These are phyloP conservation scores for Colletotrichum musae DNA, from an alignment of 2,329 filamentous ascomycete genomes.

Conservation along the genomic window DNA sequence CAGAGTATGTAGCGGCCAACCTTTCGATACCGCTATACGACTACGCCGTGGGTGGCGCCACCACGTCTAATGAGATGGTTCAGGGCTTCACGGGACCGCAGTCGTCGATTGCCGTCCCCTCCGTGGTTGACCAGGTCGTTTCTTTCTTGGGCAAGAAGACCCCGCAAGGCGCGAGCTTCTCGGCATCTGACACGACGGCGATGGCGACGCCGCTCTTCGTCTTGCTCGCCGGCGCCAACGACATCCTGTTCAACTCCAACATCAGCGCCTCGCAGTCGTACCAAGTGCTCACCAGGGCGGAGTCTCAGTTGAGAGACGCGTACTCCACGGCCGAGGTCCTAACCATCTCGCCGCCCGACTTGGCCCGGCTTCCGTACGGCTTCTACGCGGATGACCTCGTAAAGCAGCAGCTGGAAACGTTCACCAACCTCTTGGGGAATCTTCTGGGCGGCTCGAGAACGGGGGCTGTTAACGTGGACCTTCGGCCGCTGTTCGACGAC, in stretches of 20 bases:
- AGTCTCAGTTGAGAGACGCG: neutral
- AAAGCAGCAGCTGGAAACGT: constrained; percentile 16
- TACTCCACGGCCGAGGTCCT: constrained; percentile 6
- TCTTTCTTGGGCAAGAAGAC: constrained; percentile 14
- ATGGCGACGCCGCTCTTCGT: constrained; percentile 22
- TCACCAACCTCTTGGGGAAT: constrained; percentile 4
- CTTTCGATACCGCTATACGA: constrained; percentile 38
- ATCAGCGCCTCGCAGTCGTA: constrained; percentile 35
- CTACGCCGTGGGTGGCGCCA: constrained; percentile 35
- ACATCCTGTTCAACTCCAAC: constrained; percentile 32
- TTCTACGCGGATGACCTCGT: constrained; percentile 5
- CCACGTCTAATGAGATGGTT: constrained; percentile 26
- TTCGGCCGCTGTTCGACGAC: constrained; percentile 27
- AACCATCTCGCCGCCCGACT: constrained; percentile 28
- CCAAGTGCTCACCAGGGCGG: constrained; percentile 1
- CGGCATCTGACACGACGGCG: constrained; percentile 4
- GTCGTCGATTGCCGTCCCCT: constrained; percentile 24
- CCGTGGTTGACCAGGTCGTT: constrained; percentile 25
- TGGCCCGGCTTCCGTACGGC: constrained; percentile 25
- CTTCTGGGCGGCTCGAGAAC: neutral
- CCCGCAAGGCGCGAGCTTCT: constrained; percentile 10
- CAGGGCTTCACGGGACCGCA: constrained; percentile 35
- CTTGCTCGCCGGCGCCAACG: constrained; percentile 26
- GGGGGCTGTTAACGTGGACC: constrained; percentile 10
- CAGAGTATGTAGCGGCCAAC: constrained; percentile 34